Evolutionary conservation across 805 yeast species (phyloP), one percentile per base, ranked within the genome.

Genomic region (Yamadazyma ubonensis): DNA sequence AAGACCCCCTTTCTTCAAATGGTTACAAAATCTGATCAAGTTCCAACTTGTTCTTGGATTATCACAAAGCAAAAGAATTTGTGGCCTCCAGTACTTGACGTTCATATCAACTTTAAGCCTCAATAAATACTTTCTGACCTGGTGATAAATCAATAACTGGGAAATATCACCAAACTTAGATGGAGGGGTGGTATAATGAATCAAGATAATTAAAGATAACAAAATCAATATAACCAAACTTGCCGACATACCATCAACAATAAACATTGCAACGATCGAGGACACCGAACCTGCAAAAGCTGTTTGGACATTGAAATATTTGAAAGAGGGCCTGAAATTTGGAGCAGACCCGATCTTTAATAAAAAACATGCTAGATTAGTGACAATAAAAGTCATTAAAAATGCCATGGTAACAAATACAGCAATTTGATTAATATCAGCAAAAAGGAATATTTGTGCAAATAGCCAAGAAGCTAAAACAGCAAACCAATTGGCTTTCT

Each of bases 131-230:
- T 93, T 93, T 50, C 99, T 71, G 8, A 93, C 98, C 62, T 93
- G 99, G 58, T 93, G 99, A 59, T 93, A 93, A 36, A 93, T 91
- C 45, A 93, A 72, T 29, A 90, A 79, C 61, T 93, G 99, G 2
- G 98, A 90, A 17, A 93, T 97, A 62, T 93, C 99, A 25, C 99
- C 99, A 90, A 96, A 93, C 23, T 90, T 85, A 57, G 88, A 89
- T 5, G 99, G 97, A 2, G 97, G 96, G 8, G 96, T 85, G 36
- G 79, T 75, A 55, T 89, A 88, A 58, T 93, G 98, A 48, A 93
- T 93, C 39, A 85, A 59, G 32, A 88, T 55, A 50, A 93, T 85
- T 30, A 93, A 63, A 12, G 81, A 66, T 28, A 79, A 58, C 51
- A 89, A 70, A 39, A 83, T 77, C 8, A 82, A 63, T 19, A 89